Base-by-base conservation (phyloP, 208 protist species). In the Trypanosoma cruzi region DNA sequence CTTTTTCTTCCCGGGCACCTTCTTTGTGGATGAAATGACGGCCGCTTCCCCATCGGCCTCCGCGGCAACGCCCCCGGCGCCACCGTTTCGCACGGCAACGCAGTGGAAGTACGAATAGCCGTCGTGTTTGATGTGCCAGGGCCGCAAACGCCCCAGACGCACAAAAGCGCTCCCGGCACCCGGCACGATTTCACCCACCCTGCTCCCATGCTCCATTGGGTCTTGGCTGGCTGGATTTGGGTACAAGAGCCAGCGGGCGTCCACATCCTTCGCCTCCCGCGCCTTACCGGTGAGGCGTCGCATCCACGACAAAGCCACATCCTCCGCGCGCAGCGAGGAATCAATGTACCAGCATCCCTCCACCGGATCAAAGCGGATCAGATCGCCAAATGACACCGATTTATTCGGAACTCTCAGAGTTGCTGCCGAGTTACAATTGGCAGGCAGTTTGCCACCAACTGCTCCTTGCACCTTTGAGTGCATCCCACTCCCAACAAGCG, bases 71-170 rank as follows among this genome's bases (percentile, higher is more conserved):
- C 59, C 46, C 26, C 20, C 44, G 0, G 8, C 4, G 18, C 29
- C 54, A 58, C 6, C 36, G 28, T 36, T 44, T 37, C 77, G 68
- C 64, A 82, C 50, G 4, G 81, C 76, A 42, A 88, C 75, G 26
- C 82, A 71, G 42, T 88, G 82, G n/a, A 88, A 88, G 63, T 80
- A 88, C 2, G 80, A 67, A 52, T 79, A 88, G 14, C 82, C 82
- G 68, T 84, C 78, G 40, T 78, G 69, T 0, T 74, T 72, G 31
- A 84, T 77, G 64, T 75, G 74, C 79, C 78, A 88, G 50, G 79
- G 66, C 28, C 82, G 64, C 48, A 84, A 84, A 40, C 75, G 71
- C 20, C 76, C 68, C 50, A 67, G 52, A 11, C 72, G 68, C n/a
- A 81, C 63, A 36, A 84, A 76, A 7, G 70, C 26, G 22, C 48